A percentile compares a stretch with the other conserved stretches of the same genome.
phyloP scores from a whole-genome alignment of 169 alveolate species.

The Blepharisma undulans region DNA sequence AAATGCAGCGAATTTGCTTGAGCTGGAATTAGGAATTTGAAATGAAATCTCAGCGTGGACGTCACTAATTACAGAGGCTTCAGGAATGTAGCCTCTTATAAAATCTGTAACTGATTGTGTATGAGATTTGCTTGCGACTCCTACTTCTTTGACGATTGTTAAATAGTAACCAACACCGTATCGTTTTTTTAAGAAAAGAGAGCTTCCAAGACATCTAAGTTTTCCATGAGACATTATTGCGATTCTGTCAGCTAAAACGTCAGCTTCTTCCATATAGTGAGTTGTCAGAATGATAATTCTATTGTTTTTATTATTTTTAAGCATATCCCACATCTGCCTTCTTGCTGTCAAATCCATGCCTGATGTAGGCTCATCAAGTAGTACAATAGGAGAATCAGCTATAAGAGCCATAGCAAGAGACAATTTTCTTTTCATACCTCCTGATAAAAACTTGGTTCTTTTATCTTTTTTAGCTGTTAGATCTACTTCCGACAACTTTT shows the following conservation, averaged over 20 bases:
- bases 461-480: constrained; percentile 59
- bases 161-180: constrained; percentile 77
- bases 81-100: constrained; percentile 18
- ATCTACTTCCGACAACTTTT: constrained; percentile 77
- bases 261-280: constrained; percentile 86
- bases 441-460: constrained; percentile 73
- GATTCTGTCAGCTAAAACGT: constrained; percentile 79
- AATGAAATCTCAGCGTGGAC: constrained; percentile 31
- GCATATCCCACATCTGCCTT: constrained; percentile 85
- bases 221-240: constrained; percentile 76
- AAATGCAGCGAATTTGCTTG: constrained; percentile 59
- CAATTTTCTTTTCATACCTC: constrained; percentile 86
- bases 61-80: background rate
- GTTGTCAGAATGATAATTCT: constrained; percentile 76
- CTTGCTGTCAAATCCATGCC: constrained; percentile 89
- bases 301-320: constrained; percentile 54
- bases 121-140: background rate
- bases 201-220: constrained; percentile 74
- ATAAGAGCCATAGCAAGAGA: constrained; percentile 85
- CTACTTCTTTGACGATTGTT: constrained; percentile 38
- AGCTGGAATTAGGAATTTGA: constrained; percentile 66
- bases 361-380: constrained; percentile 91
- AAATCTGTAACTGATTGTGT: background rate
- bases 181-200: constrained; percentile 73
- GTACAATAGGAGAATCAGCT: constrained; percentile 79